phyloP scores from a whole-genome alignment of 2,329 filamentous ascomycete genomes.

The Calonectria leucothoes region DNA sequence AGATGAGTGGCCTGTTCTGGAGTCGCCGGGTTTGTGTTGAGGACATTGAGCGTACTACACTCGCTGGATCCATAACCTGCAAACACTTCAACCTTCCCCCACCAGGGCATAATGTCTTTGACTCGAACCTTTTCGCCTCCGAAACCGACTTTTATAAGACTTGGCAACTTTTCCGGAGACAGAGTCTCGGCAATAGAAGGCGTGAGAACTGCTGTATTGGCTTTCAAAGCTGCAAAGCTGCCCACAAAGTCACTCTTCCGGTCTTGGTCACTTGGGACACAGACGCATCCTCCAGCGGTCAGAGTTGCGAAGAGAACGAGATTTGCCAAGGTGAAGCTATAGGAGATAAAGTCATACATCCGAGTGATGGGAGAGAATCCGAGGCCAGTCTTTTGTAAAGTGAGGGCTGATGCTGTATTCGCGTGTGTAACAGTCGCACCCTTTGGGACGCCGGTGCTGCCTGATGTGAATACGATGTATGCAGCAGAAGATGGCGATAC shows the following conservation, averaged over 20 bases:
- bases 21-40: not conserved
- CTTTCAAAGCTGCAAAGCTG: not conserved
- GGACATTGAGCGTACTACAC: constrained; percentile 1
- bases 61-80: constrained; percentile 23
- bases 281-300: constrained; percentile 11
- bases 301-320: not conserved
- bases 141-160: constrained; percentile 11
- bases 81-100: not conserved
- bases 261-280: constrained; percentile 8
- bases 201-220: constrained; percentile 6
- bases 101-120: constrained; percentile 10
- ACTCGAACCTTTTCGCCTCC: constrained; percentile 15
- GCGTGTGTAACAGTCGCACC: constrained; percentile 3
- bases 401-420: not conserved
- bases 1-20: not conserved
- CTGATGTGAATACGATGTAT: constrained; percentile 15
- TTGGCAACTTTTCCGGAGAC: constrained; percentile 7
- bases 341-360: constrained; percentile 17
- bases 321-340: constrained; percentile 2
- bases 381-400: not conserved
- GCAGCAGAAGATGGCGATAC: not conserved
- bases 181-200: constrained; percentile 19
- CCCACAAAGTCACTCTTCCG: not conserved
- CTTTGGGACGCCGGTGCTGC: constrained; percentile 9
- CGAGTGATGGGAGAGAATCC: not conserved